Conservation (phyloP, 108 stramenopile species). For the Cyclostephanos tholiformis region DNA sequence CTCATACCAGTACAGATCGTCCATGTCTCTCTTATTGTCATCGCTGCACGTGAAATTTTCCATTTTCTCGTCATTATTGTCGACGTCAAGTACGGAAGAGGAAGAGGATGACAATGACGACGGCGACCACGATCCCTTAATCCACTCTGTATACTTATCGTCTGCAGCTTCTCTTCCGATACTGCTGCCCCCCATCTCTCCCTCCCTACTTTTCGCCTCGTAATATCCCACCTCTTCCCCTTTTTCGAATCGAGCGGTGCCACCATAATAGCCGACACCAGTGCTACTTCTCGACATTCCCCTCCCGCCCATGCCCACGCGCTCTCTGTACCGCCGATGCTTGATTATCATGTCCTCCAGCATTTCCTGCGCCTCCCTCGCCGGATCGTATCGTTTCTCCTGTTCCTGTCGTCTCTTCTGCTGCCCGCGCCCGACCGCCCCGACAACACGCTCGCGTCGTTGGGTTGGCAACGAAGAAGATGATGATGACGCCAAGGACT, state of each 20-base stretch:
- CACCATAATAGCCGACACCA: conserved; percentile 12
- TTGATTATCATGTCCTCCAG: conserved; percentile 47
- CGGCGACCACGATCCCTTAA: conserved; percentile 20
- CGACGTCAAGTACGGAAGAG: not conserved
- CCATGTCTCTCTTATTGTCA: not conserved
- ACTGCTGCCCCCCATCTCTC: not conserved
- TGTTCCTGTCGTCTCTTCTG: not conserved
- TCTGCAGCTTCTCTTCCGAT: not conserved
- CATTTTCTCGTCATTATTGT: conserved; percentile 8
- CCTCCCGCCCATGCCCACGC: conserved; percentile 28
- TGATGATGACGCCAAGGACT: not conserved
- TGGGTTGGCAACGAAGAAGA: not conserved
- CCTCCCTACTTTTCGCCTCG: conserved; percentile 7
- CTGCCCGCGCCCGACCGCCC: not conserved
- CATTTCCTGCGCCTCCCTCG: conserved; percentile 51
- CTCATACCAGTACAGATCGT: conserved; percentile 44
- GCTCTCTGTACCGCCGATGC: conserved; percentile 34
- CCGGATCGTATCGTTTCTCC: conserved; percentile 36
- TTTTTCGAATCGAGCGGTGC: conserved; percentile 16
- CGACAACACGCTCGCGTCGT: conserved; percentile 10
- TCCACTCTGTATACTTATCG: conserved; percentile 19
- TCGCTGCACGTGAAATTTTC: not conserved
- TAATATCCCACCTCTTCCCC: conserved; percentile 10
- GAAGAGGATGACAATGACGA: not conserved
- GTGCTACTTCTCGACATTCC: conserved; percentile 17